Percentiles rank a stretch among this genome's conserved stretches.
Conservation (phyloP, 345 rosid species). For the Draba incana region DNA sequence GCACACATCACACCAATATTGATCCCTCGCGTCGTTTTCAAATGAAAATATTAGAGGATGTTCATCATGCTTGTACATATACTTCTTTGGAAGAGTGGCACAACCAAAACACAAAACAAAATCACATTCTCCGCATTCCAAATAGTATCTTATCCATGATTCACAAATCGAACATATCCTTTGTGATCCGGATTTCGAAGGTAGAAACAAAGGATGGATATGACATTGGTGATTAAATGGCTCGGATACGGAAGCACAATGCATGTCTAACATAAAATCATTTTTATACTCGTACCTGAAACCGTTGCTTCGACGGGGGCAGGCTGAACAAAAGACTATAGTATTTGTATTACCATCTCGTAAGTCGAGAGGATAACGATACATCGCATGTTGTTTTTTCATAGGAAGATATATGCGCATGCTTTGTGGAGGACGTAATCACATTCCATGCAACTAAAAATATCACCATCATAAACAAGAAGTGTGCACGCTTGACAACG, state of each 20-base stretch:
- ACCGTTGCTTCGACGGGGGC: background rate
- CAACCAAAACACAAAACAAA: background rate
- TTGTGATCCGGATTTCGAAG: too few relatives aligned
- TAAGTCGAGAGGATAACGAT: background rate
- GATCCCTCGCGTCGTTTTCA: background rate
- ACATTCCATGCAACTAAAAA: background rate
- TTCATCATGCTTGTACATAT: background rate
- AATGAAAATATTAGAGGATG: background rate
- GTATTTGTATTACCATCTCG: background rate
- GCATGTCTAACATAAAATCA: background rate
- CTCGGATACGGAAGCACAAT: background rate
- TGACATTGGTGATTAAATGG: background rate
- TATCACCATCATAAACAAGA: background rate
- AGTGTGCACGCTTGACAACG: background rate
- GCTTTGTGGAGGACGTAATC: background rate
- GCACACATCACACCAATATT: constrained; percentile 5
- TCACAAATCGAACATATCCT: too few relatives aligned
- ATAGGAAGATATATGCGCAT: background rate
- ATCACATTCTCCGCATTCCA: background rate
- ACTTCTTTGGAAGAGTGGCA: background rate
- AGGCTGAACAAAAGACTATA: background rate
- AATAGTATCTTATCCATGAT: too few relatives aligned
- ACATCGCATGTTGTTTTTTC: background rate
- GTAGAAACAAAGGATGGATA: background rate
- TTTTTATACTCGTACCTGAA: background rate